Conservation (phyloP, 179 eudicot genomes). For the Sideroxylon spinosum region DNA sequence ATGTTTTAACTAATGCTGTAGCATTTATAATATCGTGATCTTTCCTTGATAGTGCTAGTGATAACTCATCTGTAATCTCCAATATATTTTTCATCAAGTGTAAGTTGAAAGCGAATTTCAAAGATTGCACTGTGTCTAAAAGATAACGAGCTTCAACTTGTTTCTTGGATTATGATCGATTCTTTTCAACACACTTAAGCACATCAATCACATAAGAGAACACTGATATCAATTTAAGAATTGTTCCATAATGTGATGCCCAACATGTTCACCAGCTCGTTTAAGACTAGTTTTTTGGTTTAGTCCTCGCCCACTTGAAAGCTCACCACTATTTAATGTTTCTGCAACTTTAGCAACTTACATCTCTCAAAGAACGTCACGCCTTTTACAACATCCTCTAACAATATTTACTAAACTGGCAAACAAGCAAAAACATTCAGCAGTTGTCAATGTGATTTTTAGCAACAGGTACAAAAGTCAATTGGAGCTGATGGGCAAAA, state of each 20-base stretch:
- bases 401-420: too few relatives aligned
- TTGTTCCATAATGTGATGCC: conserved; percentile 18
- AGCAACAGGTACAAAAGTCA: too few relatives aligned
- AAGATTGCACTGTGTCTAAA: neutral
- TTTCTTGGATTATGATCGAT: neutral
- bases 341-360: too few relatives aligned
- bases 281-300: conserved; percentile 19
- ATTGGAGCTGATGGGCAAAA: neutral
- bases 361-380: too few relatives aligned
- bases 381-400: too few relatives aligned
- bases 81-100: conserved; percentile 7
- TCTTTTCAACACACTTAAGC: conserved; percentile 7
- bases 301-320: neutral
- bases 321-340: conserved; percentile 1
- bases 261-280: conserved; percentile 18
- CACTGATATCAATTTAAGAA: conserved; percentile 3
- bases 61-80: conserved; percentile 15
- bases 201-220: conserved; percentile 3
- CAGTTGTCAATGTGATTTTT: neutral
- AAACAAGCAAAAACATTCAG: neutral
- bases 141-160: neutral
- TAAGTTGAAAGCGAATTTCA: conserved; percentile 2
- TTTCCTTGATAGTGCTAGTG: neutral
- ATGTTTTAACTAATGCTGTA: neutral
- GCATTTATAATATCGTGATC: neutral